Evolutionary conservation across 116 monocot genomes (phyloP), one percentile per base, ranked within the genome.

Genomic region (Iris pallida): DNA sequence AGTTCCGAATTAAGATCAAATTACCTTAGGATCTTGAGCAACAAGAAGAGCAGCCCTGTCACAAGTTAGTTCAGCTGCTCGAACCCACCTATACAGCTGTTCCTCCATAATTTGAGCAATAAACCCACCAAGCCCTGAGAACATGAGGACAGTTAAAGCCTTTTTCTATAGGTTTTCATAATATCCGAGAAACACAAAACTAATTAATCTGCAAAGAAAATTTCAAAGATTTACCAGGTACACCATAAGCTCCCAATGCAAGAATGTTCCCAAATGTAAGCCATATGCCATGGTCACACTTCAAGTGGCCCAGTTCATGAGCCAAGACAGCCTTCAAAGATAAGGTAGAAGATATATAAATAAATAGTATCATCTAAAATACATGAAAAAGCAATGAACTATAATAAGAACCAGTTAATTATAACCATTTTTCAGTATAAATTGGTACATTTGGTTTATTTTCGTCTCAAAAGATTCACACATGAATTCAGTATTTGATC

Each of bases 11-110:
- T 51, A 51, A 55, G 61, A 43, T 14, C 61, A 64, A 53, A 20
- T 57, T 78, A 82, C 87, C 87, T 91, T 87, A 3, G 87, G 84
- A 73, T 91, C 87, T 80, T 87, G 84, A 53, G 81, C 79, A 47
- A 91, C 91, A 73, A 91, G 91, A 66, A 91, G 91, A 78, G 91
- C 87, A 40, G 91, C 91, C 53, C 91, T 69, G 51, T 91, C 91
- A 63, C 91, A 91, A 68, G 87, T 91, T 44, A 91, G 77, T 72
- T 91, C 87, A 47, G 91, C 91, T 68, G 91, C 87, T 69, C 87
- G 81, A 51, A 91, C 71, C 91, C 91, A 91, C 47, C 84, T 82
- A 65, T 71, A 82, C 10, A 87, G 74, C 49, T 91, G 91, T 49
- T 91, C 91, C 75, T 91, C 87, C 73, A 91, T 67, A 56, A 74